These are phyloP conservation scores for Vicia faba DNA, from an alignment of 306 rosid species.

Conservation along the genomic window DNA sequence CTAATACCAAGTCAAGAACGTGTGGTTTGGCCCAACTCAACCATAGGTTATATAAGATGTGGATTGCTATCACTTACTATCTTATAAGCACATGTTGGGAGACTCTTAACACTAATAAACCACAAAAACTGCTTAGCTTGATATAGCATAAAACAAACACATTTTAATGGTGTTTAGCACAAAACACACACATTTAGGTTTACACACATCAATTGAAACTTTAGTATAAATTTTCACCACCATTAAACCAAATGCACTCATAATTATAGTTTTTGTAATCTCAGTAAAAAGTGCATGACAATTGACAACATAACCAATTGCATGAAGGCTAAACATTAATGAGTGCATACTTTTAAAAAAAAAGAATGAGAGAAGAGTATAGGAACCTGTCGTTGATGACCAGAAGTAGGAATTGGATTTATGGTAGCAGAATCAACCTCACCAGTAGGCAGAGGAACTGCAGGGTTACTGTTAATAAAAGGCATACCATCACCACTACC, in stretches of 20 bases:
- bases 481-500: slow-evolving; percentile 60
- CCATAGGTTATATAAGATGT: no score
- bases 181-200: slow-evolving; percentile 7
- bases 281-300: slow-evolving; percentile 18
- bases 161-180: slow-evolving; percentile 16
- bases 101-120: neutral
- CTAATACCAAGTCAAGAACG: no score
- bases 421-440: slow-evolving; percentile 97
- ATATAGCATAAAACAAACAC: neutral
- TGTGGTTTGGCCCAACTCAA: no score
- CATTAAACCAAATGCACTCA: neutral
- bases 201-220: slow-evolving; percentile 7
- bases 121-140: neutral
- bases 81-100: no score
- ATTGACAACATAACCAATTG: slow-evolving; percentile 11
- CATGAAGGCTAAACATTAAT: slow-evolving; percentile 13
- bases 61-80: no score
- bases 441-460: slow-evolving; percentile 94
- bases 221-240: neutral
- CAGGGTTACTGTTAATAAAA: slow-evolving; percentile 93
- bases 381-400: slow-evolving; percentile 57
- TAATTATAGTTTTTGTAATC: neutral
- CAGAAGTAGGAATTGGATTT: slow-evolving; percentile 71
- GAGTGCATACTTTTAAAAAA: slow-evolving; percentile 20
- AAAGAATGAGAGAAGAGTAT: neutral